Evolutionary conservation across 2,329 filamentous ascomycete genomes (phyloP).

Genomic region (Colletotrichum eremochloae): DNA sequence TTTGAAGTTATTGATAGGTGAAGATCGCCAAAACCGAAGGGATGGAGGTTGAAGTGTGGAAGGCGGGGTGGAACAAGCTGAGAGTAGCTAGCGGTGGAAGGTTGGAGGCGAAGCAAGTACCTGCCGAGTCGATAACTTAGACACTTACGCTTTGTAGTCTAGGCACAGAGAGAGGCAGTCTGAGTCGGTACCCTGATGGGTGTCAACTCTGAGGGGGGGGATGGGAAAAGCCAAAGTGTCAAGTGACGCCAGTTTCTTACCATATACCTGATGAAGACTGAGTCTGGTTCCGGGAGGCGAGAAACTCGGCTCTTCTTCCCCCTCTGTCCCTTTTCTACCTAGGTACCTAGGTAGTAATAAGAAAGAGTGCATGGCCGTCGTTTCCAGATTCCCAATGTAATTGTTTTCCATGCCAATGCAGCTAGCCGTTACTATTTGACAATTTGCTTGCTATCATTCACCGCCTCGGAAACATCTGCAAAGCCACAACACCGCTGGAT

Average conservation of each 20-base stretch:
- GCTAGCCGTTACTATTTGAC: background rate
- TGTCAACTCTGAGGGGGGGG: too few relatives aligned
- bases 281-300: background rate
- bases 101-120: background rate
- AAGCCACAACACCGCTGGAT: too few relatives aligned
- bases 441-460: background rate
- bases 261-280: background rate
- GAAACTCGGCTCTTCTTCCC: too few relatives aligned
- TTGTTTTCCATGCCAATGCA: background rate
- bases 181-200: too few relatives aligned
- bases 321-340: background rate
- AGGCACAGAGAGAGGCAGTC: background rate
- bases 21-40: background rate
- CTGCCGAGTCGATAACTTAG: background rate
- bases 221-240: background rate
- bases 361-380: background rate
- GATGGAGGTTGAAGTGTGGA: background rate
- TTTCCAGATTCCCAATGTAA: background rate
- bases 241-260: background rate
- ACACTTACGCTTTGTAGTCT: background rate
- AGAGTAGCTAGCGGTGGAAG: background rate
- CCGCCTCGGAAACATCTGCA: background rate
- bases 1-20: background rate
- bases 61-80: background rate
- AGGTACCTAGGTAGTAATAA: background rate